phyloP scores from a whole-genome alignment of 2,329 filamentous ascomycete genomes.

The Cladorrhinum sp. region DNA sequence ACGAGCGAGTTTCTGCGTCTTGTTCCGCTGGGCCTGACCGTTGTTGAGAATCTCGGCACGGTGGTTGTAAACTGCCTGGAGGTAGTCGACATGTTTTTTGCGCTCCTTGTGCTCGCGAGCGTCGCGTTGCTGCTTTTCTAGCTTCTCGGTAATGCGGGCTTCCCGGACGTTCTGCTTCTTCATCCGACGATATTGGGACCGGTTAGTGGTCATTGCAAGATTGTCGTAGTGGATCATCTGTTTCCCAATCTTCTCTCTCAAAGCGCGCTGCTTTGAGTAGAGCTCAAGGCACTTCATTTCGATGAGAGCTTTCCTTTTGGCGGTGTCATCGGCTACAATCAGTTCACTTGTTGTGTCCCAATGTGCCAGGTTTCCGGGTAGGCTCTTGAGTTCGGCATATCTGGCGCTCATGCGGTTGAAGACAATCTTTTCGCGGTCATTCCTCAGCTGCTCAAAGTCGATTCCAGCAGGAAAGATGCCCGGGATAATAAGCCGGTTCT shows the following conservation, averaged over 20 bases:
- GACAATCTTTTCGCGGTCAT: slow-evolving; percentile 82
- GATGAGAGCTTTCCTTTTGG: slow-evolving; percentile 88
- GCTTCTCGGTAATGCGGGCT: slow-evolving; percentile 94
- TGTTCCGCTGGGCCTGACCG: slow-evolving; percentile 64
- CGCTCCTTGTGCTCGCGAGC: slow-evolving; percentile 94
- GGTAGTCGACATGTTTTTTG: slow-evolving; percentile 92
- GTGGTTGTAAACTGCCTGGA: slow-evolving; percentile 82
- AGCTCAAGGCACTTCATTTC: slow-evolving; percentile 90
- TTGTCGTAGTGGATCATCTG: slow-evolving; percentile 97
- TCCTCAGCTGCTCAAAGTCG: slow-evolving; percentile 79
- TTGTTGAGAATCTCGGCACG: slow-evolving; percentile 71
- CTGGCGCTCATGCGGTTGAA: slow-evolving; percentile 88
- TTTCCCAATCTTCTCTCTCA: slow-evolving; percentile 82
- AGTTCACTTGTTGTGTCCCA: slow-evolving; percentile 75
- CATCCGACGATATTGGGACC: slow-evolving; percentile 82
- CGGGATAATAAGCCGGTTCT: slow-evolving; percentile 76
- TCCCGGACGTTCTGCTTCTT: slow-evolving; percentile 97
- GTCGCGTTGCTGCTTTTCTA: slow-evolving; percentile 98
- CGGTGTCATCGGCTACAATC: slow-evolving; percentile 69
- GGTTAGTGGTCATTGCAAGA: slow-evolving; percentile 93
- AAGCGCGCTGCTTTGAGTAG: slow-evolving; percentile 80
- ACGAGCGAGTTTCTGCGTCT: slow-evolving; percentile 81
- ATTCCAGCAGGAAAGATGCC: slow-evolving; percentile 86
- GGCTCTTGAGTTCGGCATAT: slow-evolving; percentile 76
- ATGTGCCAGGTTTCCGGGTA: slow-evolving; percentile 81